phyloP scores from a whole-genome alignment of 139 green algal species.

The Edaphochlamys debaryana region DNA sequence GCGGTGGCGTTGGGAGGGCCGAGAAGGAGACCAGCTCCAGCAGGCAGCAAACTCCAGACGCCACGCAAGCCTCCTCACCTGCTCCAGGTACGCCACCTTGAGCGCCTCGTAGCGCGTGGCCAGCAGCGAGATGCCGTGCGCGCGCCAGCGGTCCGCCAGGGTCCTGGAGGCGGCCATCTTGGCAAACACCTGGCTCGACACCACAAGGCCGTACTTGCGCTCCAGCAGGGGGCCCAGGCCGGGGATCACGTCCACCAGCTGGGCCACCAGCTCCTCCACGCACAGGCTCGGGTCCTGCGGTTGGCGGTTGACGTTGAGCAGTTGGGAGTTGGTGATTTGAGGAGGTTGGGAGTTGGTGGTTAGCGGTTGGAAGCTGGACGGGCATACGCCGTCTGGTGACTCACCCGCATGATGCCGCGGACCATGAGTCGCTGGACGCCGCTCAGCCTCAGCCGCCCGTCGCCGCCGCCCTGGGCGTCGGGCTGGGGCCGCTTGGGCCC shows the following conservation, averaged over 20 bases:
- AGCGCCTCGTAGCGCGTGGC: constrained; percentile 59
- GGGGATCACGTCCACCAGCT: constrained; percentile 18
- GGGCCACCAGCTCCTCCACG: constrained; percentile 37
- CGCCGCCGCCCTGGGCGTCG: background rate
- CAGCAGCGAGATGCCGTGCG: constrained; percentile 60
- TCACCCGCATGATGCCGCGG: constrained; percentile 39
- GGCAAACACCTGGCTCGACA: constrained; percentile 67
- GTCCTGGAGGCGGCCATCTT: constrained; percentile 36
- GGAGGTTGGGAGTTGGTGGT: too few species aligned
- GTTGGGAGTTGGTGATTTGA: too few species aligned
- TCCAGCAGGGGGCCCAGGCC: constrained; percentile 67
- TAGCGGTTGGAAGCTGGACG: too few species aligned
- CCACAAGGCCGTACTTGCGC: constrained; percentile 80
- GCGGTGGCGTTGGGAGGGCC: too few species aligned
- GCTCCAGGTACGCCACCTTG: constrained; percentile 71
- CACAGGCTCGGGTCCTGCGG: constrained; percentile 19
- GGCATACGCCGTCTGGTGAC: too few species aligned
- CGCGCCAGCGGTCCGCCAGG: constrained; percentile 58
- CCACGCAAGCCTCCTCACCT: too few species aligned
- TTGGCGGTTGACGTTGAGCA: too few species aligned
- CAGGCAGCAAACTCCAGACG: too few species aligned
- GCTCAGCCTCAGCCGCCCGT: constrained; percentile 58
- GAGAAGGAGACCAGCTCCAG: too few species aligned
- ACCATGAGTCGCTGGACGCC: constrained; percentile 58
- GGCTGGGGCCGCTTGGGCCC: too few species aligned